Conservation (phyloP, 2,329 filamentous ascomycete species). For the Arthrobotrys iridis region DNA sequence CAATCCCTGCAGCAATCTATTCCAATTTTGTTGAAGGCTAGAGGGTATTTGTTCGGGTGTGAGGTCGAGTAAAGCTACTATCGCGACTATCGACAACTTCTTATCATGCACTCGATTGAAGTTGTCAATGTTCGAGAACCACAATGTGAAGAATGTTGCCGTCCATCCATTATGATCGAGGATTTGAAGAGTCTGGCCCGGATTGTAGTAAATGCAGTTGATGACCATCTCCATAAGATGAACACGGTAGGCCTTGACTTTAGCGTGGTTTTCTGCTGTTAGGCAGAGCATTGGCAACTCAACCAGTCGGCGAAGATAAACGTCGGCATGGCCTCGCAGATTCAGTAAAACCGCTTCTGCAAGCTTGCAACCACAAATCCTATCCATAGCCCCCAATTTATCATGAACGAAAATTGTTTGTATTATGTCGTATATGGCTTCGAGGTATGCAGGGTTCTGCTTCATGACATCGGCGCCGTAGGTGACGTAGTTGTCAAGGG, state of each 20-base stretch:
- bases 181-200: constrained; percentile 80
- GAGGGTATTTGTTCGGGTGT: constrained; percentile 81
- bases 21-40: constrained; percentile 97
- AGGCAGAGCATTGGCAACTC: constrained; percentile 87
- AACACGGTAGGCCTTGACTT: constrained; percentile 92
- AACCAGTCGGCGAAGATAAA: constrained; percentile 88
- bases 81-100: constrained; percentile 95
- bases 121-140: constrained; percentile 95
- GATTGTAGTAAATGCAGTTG: constrained; percentile 98
- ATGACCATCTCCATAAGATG: constrained; percentile 99
- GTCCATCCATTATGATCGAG: constrained; percentile 95
- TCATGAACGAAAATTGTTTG: constrained; percentile 85
- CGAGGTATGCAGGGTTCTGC: constrained; percentile 84
- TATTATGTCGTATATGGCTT: constrained; percentile 92
- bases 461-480: constrained; percentile 84
- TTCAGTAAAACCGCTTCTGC: constrained; percentile 98
- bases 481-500: constrained; percentile 96
- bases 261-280: constrained; percentile 73
- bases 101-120: constrained; percentile 98
- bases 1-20: constrained; percentile 85
- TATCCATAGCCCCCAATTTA: constrained; percentile 90
- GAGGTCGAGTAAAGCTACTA: constrained; percentile 83
- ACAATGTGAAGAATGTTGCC: constrained; percentile 97
- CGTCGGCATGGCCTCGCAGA: constrained; percentile 85
- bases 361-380: constrained; percentile 96